Evolutionary conservation across 192 early-diverging fungal genomes (phyloP).

Genomic region (Haplosporangium gracile): DNA sequence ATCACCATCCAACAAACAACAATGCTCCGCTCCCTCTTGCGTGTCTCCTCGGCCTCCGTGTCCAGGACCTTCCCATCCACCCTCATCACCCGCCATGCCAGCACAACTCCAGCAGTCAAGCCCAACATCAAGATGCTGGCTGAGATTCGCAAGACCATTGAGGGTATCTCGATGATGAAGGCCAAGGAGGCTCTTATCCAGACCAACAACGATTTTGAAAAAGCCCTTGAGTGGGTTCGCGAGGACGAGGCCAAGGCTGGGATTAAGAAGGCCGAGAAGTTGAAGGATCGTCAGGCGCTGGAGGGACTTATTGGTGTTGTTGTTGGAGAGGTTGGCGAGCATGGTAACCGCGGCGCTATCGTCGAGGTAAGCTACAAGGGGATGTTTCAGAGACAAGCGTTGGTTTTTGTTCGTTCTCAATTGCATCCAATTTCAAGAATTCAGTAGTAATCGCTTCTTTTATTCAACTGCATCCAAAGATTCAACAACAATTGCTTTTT

Average conservation of each 20-base stretch:
- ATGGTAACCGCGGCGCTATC: constrained; percentile 68
- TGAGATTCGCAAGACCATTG: constrained; percentile 57
- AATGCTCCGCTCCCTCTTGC: constrained; percentile 48
- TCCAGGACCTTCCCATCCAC: neutral
- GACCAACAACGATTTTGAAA: constrained; percentile 77
- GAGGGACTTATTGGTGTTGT: constrained; percentile 85
- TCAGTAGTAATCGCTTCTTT: neutral
- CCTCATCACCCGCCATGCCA: constrained; percentile 25
- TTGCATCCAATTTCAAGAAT: neutral
- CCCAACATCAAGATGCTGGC: constrained; percentile 57
- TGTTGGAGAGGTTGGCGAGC: constrained; percentile 62
- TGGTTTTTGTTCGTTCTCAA: neutral
- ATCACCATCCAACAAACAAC: constrained; percentile 13
- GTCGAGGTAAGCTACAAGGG: constrained; percentile 66
- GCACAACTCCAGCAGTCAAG: constrained; percentile 45
- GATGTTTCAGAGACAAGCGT: too few relatives aligned
- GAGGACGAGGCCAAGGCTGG: constrained; percentile 78
- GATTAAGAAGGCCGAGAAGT: constrained; percentile 85
- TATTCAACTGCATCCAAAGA: too few relatives aligned
- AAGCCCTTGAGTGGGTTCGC: constrained; percentile 86
- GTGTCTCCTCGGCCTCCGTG: constrained; percentile 11
- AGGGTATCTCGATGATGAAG: constrained; percentile 75
- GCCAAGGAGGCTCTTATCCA: constrained; percentile 88
- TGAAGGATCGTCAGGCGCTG: constrained; percentile 79
- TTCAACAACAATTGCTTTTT: too few relatives aligned